Conservation (phyloP, 2,329 filamentous ascomycete genomes). For the Remersonia thermophila region DNA sequence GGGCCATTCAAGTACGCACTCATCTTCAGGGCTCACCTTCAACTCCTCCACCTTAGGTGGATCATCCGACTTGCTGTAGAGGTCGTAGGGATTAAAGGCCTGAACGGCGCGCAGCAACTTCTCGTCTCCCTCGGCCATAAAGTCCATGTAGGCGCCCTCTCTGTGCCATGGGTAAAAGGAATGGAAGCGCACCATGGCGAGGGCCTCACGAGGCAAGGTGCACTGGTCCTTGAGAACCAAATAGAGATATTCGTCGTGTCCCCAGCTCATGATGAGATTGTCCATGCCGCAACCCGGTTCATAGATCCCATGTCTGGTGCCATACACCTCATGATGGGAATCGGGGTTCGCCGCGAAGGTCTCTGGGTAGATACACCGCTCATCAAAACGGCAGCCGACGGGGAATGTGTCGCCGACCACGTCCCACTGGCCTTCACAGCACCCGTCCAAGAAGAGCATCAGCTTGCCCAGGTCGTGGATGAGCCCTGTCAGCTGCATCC, state of each 20-base stretch:
- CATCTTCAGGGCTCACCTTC: slow-evolving; percentile 39
- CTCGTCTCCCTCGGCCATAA: slow-evolving; percentile 75
- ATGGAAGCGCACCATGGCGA: slow-evolving; percentile 91
- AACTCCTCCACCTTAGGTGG: slow-evolving; percentile 64
- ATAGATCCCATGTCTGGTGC: slow-evolving; percentile 71
- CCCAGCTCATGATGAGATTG: slow-evolving; percentile 84
- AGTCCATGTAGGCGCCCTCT: slow-evolving; percentile 63
- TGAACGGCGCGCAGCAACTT: slow-evolving; percentile 69
- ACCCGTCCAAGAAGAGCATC: slow-evolving; percentile 61
- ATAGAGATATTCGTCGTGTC: slow-evolving; percentile 81
- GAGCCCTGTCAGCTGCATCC: slow-evolving; percentile 69
- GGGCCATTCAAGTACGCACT: neutral
- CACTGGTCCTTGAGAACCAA: slow-evolving; percentile 75
- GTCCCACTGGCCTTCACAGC: slow-evolving; percentile 83
- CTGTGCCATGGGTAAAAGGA: slow-evolving; percentile 89
- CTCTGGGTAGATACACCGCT: slow-evolving; percentile 67
- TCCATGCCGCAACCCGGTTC: slow-evolving; percentile 66
- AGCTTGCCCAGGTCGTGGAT: slow-evolving; percentile 74
- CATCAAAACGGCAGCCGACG: slow-evolving; percentile 63
- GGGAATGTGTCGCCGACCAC: slow-evolving; percentile 82
- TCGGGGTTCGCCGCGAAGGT: slow-evolving; percentile 73
- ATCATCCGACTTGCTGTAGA: slow-evolving; percentile 85
- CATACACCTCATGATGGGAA: slow-evolving; percentile 55
- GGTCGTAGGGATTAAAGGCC: slow-evolving; percentile 83
- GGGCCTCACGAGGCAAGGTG: slow-evolving; percentile 63